These are phyloP conservation scores for Dactylellina sp. DNA, from an alignment of 2,329 filamentous ascomycete species.

Conservation along the genomic window DNA sequence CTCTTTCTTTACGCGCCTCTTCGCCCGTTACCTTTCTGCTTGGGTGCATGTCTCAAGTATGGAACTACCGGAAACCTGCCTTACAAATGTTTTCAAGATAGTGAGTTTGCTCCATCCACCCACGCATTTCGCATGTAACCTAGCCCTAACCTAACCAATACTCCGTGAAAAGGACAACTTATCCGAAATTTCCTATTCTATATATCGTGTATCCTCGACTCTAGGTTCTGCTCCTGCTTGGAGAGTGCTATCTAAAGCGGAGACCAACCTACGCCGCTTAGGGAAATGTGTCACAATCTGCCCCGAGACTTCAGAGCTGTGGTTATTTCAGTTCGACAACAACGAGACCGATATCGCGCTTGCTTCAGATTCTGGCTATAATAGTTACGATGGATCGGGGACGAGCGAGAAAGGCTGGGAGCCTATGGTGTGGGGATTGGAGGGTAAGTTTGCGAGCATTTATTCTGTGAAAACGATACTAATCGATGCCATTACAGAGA, in stretches of 20 bases:
- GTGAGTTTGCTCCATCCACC: conserved; percentile 28
- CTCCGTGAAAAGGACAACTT: conserved; percentile 48
- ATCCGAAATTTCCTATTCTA: conserved; percentile 51
- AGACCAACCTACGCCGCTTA: conserved; percentile 45
- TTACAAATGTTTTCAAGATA: conserved; percentile 57
- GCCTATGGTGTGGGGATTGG: conserved; percentile 48
- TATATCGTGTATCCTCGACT: conserved; percentile 51
- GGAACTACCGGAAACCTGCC: conserved; percentile 57
- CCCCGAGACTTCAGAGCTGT: conserved; percentile 41
- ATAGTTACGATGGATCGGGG: conserved; percentile 51
- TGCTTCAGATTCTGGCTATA: conserved; percentile 50
- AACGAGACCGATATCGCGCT: conserved; percentile 42
- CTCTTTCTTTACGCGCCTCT: conserved; percentile 39
- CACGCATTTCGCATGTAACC: conserved; percentile 3
- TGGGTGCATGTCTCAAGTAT: conserved; percentile 56
- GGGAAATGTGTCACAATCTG: conserved; percentile 52
- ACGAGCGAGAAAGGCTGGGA: conserved; percentile 51
- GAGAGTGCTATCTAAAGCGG: conserved; percentile 47
- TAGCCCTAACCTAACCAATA: conserved; percentile 35
- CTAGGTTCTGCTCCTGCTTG: conserved; percentile 51
- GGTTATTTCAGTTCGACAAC: conserved; percentile 49
- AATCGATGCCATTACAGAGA: conserved; percentile 29
- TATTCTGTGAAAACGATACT: not conserved
- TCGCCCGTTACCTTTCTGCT: conserved; percentile 36
- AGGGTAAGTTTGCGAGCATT: conserved; percentile 22